Evolutionary conservation across 148 eudicot species (phyloP).

Genomic region (Polygonum maritimum): DNA sequence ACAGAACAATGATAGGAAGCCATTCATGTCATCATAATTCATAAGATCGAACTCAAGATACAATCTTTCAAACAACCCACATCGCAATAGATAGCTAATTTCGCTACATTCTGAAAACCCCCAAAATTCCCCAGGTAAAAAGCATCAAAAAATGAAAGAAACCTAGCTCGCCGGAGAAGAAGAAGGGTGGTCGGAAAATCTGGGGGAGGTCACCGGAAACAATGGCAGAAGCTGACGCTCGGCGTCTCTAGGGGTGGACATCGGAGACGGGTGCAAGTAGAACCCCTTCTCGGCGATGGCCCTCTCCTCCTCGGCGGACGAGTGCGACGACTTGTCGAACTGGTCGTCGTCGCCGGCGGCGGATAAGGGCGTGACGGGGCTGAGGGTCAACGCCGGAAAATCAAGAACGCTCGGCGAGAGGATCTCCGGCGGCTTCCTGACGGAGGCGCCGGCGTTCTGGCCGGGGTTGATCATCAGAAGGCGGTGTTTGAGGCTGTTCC

Average conservation of each 20-base stretch:
- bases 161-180: not conserved
- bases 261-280: conserved; percentile 64
- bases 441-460: not conserved
- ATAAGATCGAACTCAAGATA: not conserved
- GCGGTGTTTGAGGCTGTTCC: conserved; percentile 52
- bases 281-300: conserved; percentile 79
- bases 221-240: conserved; percentile 54
- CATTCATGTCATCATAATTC: not conserved
- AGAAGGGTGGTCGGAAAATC: conserved; percentile 15
- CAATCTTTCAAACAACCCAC: not conserved
- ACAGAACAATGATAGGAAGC: not conserved
- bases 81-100: not conserved
- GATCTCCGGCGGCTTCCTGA: conserved; percentile 7
- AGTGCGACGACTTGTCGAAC: conserved; percentile 16
- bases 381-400: conserved; percentile 63
- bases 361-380: conserved; percentile 68
- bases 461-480: conserved; percentile 48
- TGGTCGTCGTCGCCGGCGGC: conserved; percentile 24
- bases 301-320: conserved; percentile 47
- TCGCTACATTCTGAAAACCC: not conserved
- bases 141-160: no score
- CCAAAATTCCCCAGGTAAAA: not conserved
- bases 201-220: conserved; percentile 66
- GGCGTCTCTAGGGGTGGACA: conserved; percentile 20
- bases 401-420: conserved; percentile 71